Evolutionary conservation across 176 grass and related monocot genomes (phyloP), one percentile per base, ranked within the genome.

Genomic region (Puccinellia tenuiflora): DNA sequence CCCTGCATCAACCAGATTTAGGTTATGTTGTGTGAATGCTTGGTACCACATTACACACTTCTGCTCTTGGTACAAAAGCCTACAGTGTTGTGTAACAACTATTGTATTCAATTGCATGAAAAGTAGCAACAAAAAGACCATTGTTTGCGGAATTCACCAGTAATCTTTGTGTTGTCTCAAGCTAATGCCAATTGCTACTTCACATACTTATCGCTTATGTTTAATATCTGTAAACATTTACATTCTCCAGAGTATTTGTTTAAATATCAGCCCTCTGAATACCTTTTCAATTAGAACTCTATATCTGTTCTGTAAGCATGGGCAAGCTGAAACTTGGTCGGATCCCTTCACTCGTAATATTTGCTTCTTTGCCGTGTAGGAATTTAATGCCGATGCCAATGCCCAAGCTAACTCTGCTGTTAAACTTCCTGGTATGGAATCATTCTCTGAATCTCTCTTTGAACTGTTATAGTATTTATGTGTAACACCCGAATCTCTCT

Each of bases 401-500:
- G 71, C 73, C 68, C 78, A 89, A 28, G 71, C 88, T 34, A 85
- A 89, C 42, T 60, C 76, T 77, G 88, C 82, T 12, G 59, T 48
- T 28, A 40, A 81, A 76, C 87, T 89, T 81, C 50, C 77, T 76
- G 87, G 87, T 89, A 84, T 14, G 17, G 43, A 42, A 79, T 31
- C 63, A 3, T 17, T 29, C 6, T 25, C 35, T 20, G 25, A 68
- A 76, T 15, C 53, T 59, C 29, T 39, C 16, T 21, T 46, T 16
- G 16, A 54, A 33, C 24, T 26, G 37, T 6, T 20, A 24, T 83
- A 21, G 45, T 75, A 0, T 20, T 3, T 51, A 18, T 25, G 14
- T 24, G 63, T 60, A 47, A 16, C 30, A 60, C 46, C 67, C 78
- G 81, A 79, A 31, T 9, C 75, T 79, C 79, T 3, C 10, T 63